Percentiles rank a stretch among this genome's conserved stretches.
These are phyloP conservation scores for Symbiodinium natans DNA, from an alignment of 73 alveolate species.

Conservation along the genomic window DNA sequence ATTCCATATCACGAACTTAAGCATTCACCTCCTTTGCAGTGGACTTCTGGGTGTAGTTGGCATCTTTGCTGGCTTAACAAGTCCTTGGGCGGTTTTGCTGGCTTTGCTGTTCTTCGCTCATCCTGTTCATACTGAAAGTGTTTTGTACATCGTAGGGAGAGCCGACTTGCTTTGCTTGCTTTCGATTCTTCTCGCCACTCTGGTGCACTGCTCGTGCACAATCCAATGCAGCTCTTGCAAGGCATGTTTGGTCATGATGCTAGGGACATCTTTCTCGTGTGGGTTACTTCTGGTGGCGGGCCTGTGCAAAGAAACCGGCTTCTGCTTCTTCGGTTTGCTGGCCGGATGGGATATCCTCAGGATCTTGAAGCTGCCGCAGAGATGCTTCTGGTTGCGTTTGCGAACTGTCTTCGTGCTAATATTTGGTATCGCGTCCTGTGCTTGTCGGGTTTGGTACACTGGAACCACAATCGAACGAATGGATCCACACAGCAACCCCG, in stretches of 20 bases:
- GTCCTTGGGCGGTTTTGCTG: neutral
- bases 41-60: slow-evolving; percentile 6
- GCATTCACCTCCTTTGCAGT: neutral
- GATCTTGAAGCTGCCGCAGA: neutral
- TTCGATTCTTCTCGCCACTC: neutral
- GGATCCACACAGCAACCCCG: slow-evolving; percentile 90
- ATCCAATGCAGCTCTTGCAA: neutral
- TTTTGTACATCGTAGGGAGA: slow-evolving; percentile 84
- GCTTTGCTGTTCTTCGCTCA: slow-evolving; percentile 38
- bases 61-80: neutral
- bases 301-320: slow-evolving; percentile 85
- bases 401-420: neutral
- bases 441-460: slow-evolving; percentile 59
- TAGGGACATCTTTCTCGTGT: neutral
- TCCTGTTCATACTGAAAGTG: slow-evolving; percentile 92
- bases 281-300: slow-evolving; percentile 50
- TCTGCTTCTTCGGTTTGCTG: slow-evolving; percentile 71
- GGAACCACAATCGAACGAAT: slow-evolving; percentile 82
- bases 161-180: slow-evolving; percentile 66
- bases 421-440: slow-evolving; percentile 18
- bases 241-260: neutral
- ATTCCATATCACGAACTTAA: slow-evolving; percentile 35
- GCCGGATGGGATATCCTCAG: slow-evolving; percentile 70
- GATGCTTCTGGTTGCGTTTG: neutral
- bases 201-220: neutral